Evolutionary conservation across 1,284 basidiomycete species (phyloP).

Genomic region (Pseudozyma pruni): DNA sequence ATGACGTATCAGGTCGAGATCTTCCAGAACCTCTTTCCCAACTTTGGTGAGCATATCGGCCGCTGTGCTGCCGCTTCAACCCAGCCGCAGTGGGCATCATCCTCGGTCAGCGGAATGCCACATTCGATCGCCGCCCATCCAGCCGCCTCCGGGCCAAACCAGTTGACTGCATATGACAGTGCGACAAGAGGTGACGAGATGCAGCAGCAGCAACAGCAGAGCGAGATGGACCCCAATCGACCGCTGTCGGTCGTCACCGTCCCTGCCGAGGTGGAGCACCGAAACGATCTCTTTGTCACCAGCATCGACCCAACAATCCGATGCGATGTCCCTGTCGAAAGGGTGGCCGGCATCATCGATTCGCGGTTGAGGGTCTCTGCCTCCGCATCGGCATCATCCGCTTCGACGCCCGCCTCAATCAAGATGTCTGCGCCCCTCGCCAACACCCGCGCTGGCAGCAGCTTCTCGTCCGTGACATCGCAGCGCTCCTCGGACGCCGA

Average conservation of each 20-base stretch:
- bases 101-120: neutral
- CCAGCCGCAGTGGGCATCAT: neutral
- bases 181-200: neutral
- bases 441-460: constrained; percentile 3
- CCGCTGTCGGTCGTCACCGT: constrained; percentile 2
- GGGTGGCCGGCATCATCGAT: constrained; percentile 20
- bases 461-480: constrained; percentile 7
- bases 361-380: constrained; percentile 14
- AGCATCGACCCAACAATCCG: constrained; percentile 18
- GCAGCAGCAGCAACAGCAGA: neutral
- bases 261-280: constrained; percentile 18
- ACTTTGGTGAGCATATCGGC: constrained; percentile 28
- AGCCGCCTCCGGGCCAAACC: neutral
- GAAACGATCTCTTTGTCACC: constrained; percentile 15
- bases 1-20: constrained; percentile 29
- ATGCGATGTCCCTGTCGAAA: constrained; percentile 28
- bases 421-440: neutral
- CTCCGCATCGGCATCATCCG: constrained; percentile 17
- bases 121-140: too few relatives aligned
- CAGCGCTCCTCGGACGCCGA: constrained; percentile 12
- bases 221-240: neutral
- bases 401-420: constrained; percentile 13
- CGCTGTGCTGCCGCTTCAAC: constrained; percentile 26
- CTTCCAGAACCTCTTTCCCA: constrained; percentile 41
- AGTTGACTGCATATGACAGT: neutral